Evolutionary conservation across 164 flowering plant species (phyloP), one percentile per base, ranked within the genome.

Genomic region (Tetrastigma voinierianum): DNA sequence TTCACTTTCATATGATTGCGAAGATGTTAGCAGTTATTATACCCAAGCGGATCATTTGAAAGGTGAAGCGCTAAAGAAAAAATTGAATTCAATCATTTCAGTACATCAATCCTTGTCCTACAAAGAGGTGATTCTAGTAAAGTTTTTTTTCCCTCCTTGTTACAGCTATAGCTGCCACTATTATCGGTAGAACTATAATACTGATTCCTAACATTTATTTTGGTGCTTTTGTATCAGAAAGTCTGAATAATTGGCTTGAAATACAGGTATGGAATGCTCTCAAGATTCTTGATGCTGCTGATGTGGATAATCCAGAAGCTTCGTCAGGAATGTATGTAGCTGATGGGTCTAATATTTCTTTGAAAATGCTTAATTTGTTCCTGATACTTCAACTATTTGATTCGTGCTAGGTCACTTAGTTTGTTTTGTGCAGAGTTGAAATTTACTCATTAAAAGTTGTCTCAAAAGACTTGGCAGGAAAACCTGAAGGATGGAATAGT

Each of bases 401-500:
- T 46, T 17, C 17, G 12, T 32, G 21, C 62, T n/a, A 23, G 32
- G 17, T 51, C 16, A 60, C 2, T 40, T 51, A 20, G 46, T 23
- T 45, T 43, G 13, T 25, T 61, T 13, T 58, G 16, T 59, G 62
- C 89, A 85, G 86, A 74, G 76, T 80, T 59, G 89, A 85, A 71
- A 78, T 83, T 45, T 83, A 85, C 75, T 76, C 89, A 7, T 59
- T 73, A 63, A 80, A 72, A 77, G 74, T 68, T 40, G 86, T 82
- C 25, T 51, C 84, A 15, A 84, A 84, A 71, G 43, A 18, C 24
- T 70, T 78, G 61, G 85, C 89, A 25, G 86, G 86, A 68, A 85
- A 83, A 79, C 85, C 78, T 11, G 78, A 78, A 49, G 89, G 89
- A 78, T 85, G 89, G 89, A 85, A 85, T 68, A 74, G 89, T 85